Evolutionary conservation across 345 rosid genomes (phyloP), one percentile per base, ranked within the genome.

Genomic region (Theobroma cacao): DNA sequence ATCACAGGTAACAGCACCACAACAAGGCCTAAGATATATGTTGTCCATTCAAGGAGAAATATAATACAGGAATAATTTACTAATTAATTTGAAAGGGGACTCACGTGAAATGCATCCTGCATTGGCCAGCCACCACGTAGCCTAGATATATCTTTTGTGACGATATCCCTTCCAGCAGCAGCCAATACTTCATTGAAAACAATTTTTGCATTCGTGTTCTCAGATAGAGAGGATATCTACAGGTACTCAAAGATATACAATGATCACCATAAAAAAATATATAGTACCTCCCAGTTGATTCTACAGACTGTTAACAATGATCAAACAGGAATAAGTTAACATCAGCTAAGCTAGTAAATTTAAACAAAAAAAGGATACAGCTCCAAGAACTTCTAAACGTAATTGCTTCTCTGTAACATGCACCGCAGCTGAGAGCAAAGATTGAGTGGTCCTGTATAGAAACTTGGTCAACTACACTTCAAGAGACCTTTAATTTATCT

Each of bases 101-200:
- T 90, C 85, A 93, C 99, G 80, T 87, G 86, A 82, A 95, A 95
- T 77, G 90, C 96, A 83, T 95, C 97, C 82, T 92, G 99, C 99
- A 95, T 88, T 78, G 98, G 92, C 99, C 99, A 95, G 81, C 99
- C 99, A 81, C 98, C 98, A 82, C 98, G 97, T 81, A 95, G 74
- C 85, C 99, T 90, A 80, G 97, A 89, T 87, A 95, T 92, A 84
- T 95, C 98, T 90, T 95, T 95, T 18, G 99, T 95, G 83, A 87
- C 86, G 79, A 93, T 87, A 80, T 95, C 99, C 90, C 81, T 91
- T 80, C 90, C 98, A 78, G 99, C 94, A 82, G 92, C 78, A 70
- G 89, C 88, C 86, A 95, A 85, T 63, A 93, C 96, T 86, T 93
- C 98, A 80, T 89, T 84, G 75, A 95, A 93, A 71, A 92, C 97